Evolutionary conservation across 2,329 filamentous ascomycete genomes (phyloP), one percentile per base, ranked within the genome.

Genomic region (Colletotrichum costaricense): DNA sequence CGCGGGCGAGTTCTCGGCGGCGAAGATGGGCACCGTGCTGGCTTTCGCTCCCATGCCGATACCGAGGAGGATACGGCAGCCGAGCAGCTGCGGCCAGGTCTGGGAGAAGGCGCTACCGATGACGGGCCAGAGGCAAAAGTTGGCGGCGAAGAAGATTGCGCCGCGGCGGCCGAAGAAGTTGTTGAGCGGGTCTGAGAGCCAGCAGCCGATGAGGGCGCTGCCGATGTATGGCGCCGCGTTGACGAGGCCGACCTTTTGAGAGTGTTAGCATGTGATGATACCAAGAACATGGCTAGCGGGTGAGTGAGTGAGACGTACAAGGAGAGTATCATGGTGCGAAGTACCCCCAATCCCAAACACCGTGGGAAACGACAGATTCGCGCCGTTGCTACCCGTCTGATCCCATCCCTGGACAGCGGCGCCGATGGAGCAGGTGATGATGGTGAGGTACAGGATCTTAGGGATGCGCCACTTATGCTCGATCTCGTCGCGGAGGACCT

Each of bases 31-130:
- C 2, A 94, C 92, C 60, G 87, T 90, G 0, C 90, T 90, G 24
- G 91, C 91, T 79, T 95, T 95, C 19, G 92, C 88, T 33, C 93
- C 93, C 84, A 95, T 94, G 1, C 93, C 93, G 58, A 97, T 89
- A 11, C 94, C 94, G 73, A 96, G 88, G 14, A 93, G 86, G 74
- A 96, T 88, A 55, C 94, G 91, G 62, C 91, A 92, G 55, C 90
- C 86, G 72, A 97, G 88, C 76, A 95, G 89, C 78, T 94, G 89
- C 79, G 86, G 87, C 93, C 93, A 96, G 0, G 88, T 91, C 74
- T 93, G 89, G 67, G 91, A 90, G 75, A 94, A 93, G 0, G 89
- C 93, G 66, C 89, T 91, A n/a, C 91, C 93, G 74, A 95, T 90
- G 2, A 93, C 90, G 2, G 93, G 87, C 79, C 93, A 87, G 35